Evolutionary conservation across 176 grass and related monocot genomes (phyloP).

Genomic region (Oryza meyeriana): DNA sequence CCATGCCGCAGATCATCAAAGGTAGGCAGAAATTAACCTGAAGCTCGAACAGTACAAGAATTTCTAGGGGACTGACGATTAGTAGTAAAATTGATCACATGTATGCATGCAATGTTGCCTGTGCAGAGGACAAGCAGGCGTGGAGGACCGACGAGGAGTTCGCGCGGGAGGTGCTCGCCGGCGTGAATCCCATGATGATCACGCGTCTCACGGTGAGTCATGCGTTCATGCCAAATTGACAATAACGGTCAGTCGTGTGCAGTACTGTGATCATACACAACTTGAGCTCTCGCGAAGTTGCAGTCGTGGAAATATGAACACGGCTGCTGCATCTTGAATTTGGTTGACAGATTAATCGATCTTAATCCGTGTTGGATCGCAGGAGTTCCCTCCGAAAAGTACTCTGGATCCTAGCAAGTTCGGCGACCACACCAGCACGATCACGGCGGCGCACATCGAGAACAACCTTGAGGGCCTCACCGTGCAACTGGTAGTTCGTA

Average conservation of each 20-base stretch:
- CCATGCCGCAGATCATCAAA: slow-evolving; percentile 54
- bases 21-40: not conserved
- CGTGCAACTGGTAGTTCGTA: slow-evolving; percentile 38
- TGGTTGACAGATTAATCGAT: not conserved
- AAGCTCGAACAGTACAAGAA: too few species aligned
- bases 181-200: slow-evolving; percentile 79
- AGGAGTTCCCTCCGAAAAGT: slow-evolving; percentile 80
- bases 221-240: not conserved
- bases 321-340: too few species aligned
- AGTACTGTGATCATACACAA: too few species aligned
- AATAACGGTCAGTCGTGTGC: too few species aligned
- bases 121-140: slow-evolving; percentile 42
- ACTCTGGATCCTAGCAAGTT: slow-evolving; percentile 67
- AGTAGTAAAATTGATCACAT: too few species aligned
- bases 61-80: too few species aligned
- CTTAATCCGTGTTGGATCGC: not conserved
- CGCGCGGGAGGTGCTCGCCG: slow-evolving; percentile 79
- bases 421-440: slow-evolving; percentile 76
- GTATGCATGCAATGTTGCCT: not conserved
- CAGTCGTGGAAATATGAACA: too few species aligned
- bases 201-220: slow-evolving; percentile 49
- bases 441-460: slow-evolving; percentile 64
- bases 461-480: slow-evolving; percentile 54
- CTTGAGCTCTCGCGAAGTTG: too few species aligned
- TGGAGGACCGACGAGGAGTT: slow-evolving; percentile 94